Base-by-base conservation (phyloP, 164 flowering plant species). In the Vitis cinerea region DNA sequence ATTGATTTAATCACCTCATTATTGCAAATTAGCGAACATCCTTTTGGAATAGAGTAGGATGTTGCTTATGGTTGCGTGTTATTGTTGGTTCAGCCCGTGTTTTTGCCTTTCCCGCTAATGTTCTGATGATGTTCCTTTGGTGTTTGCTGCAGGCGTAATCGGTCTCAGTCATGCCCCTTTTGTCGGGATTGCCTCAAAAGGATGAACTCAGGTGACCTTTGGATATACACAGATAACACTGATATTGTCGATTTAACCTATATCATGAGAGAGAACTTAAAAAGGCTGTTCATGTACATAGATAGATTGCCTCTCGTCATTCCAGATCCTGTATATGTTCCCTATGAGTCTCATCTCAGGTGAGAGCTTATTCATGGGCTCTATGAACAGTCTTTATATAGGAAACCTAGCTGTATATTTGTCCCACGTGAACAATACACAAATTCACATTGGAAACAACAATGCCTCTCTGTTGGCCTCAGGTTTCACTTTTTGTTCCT, bases 81-180 rank as follows among this genome's bases (percentile, higher is more conserved):
- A 31, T 31, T 31, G 44, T 31, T 31, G 44, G 44, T 3, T 31
- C 6, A 31, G 44, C 44, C 6, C 0, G 4, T 31, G 8, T 16
- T 64, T 29, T 51, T 66, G 14, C 2, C 9, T 55, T 14, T 30
- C 50, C 48, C 0, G 48, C 17, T 11, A 6, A 2, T 64, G 68
- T 4, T 15, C 66, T 62, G 29, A 51, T 50, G 19, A 49, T 54
- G 16, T 12, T 17, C 49, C 9, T 64, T 50, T 60, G 23, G n/a
- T 59, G 17, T 56, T 67, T 66, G 2, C 10, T 69, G n/a, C 79
- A 85, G 86, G 88, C 70, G 74, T 31, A 69, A 48, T 15, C 74
- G 85, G 27, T 81, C 88, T 12, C 80, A 80, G 67, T 85, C 88
- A 5, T 85, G 88, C 61, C 88, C 86, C 13, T 85, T 85, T 53